Base-by-base conservation (phyloP, 73 alveolate genomes). In the Loxodes magnus region DNA sequence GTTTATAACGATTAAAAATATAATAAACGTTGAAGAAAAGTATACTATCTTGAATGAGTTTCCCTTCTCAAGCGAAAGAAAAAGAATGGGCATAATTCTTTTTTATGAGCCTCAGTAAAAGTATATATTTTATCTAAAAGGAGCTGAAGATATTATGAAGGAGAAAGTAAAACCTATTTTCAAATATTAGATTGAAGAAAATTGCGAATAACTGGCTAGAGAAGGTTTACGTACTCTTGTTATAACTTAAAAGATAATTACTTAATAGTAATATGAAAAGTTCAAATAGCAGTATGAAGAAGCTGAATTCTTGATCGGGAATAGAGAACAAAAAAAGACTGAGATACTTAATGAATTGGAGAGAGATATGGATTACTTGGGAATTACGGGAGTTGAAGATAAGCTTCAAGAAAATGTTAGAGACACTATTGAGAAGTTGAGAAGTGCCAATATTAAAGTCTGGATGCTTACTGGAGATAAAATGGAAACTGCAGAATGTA, bases 391-490 rank as follows among this genome's bases (percentile, higher is more conserved):
- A 2, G 97, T 87, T 4, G 97, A 87, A 87, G 97, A 87, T 54
- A 71, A 77, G 30, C 72, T 87, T 4, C 82, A 87, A 83, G 94
- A 77, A 15, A 89, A 87, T 37, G 94, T 87, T 0, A 77, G 78
- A 19, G 56, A 64, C 26, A 62, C 89, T 21, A 84, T 87, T 36
- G 95, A 87, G 49, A 56, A 73, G 19, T 31, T 87, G 5, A 57
- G 97, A 35, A 78, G 75, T 63, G 97, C 97, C 14, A 95, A 95
- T 17, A 79, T 87, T 17, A 78, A 73, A 43, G 77, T 87, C 27
- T 87, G 97, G 97, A 83, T 87, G 93, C 44, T 87, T 43, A 87
- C 97, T 9, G 97, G 97, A 17, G 97, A 87, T 49, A 87, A 87
- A 62, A 93, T 87, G 12, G 94, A 83, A 63, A 82, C 88, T 25